Conservation (phyloP, 73 alveolate species). For the Blepharisma stoltei region DNA sequence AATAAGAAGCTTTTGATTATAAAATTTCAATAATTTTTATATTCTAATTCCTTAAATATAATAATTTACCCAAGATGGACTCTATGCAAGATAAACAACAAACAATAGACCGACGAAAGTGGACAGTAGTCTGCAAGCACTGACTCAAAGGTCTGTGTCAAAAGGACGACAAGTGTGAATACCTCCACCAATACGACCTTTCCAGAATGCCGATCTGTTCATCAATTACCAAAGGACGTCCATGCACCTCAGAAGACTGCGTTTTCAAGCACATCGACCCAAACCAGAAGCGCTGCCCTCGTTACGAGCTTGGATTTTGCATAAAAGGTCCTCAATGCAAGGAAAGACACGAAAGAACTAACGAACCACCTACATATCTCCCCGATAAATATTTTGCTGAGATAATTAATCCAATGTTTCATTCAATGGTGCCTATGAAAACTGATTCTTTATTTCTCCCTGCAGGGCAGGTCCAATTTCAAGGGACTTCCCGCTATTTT, state of each 20-base stretch:
- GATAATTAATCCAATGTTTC: slow-evolving; percentile 24
- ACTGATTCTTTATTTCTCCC: slow-evolving; percentile 12
- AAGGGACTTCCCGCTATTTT: slow-evolving; percentile 20
- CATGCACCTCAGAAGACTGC: slow-evolving; percentile 36
- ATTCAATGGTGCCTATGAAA: slow-evolving; percentile 25
- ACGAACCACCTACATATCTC: slow-evolving; percentile 15
- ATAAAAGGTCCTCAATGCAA: slow-evolving; percentile 31
- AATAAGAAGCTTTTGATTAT: too few relatives aligned
- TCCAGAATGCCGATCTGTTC: slow-evolving; percentile 41
- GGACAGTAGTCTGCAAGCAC: slow-evolving; percentile 49
- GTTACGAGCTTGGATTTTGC: slow-evolving; percentile 30
- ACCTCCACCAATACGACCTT: slow-evolving; percentile 47
- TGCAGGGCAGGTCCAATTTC: not conserved
- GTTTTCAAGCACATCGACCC: slow-evolving; percentile 37
- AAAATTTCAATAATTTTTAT: too few relatives aligned
- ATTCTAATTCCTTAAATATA: too few relatives aligned
- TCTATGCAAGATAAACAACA: not conserved
- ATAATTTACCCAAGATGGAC: too few relatives aligned
- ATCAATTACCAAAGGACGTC: slow-evolving; percentile 9
- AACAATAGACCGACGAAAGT: slow-evolving; percentile 24
- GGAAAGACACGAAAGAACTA: slow-evolving; percentile 25
- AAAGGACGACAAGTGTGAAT: slow-evolving; percentile 60
- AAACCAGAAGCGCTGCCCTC: slow-evolving; percentile 29
- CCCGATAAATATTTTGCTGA: slow-evolving; percentile 24
- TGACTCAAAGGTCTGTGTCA: slow-evolving; percentile 63